Evolutionary conservation across 306 rosid species (phyloP), one percentile per base, ranked within the genome.

Genomic region (Trichosanthes cucumerina): DNA sequence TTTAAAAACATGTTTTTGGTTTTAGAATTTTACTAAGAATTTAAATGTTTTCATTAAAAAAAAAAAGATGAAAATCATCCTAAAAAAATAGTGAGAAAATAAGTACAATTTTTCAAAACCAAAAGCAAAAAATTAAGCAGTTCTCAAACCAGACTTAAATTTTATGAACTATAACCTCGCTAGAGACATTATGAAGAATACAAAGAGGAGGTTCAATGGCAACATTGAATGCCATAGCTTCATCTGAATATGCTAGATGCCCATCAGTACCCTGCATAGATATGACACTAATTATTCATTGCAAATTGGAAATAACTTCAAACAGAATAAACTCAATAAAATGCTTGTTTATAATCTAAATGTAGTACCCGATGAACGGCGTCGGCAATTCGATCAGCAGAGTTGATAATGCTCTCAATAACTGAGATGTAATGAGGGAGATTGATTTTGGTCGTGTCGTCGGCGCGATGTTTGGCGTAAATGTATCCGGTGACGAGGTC

Each of bases 381-480:
- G 0, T 71, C 57, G 2, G 57, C 49, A 1, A 71, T 71, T 23
- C 58, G 38, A 46, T 71, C 76, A 1, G 76, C 21, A 14, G 18
- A 1, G 7, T 33, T 28, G 39, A 71, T 15, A 8, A 71, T 49
- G 21, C 13, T 46, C 4, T 71, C 76, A 1, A 71, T 71, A 71
- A 44, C 58, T 2, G 76, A 24, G 21, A 71, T 44, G 58, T 71
- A 71, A 46, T 14, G 34, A 5, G 21, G 23, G 12, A 71, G 12
- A 1, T 71, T 58, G 11, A 71, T 71, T 46, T 16, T 71, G 13
- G 76, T 46, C 0, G 76, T 7, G 14, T 71, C 76, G 14, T 71
- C 76, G 7, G 46, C 38, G 1, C 76, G 76, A 71, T 71, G 76
- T 71, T 71, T 71, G n/a, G 36, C 76, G 1, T 71, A 71, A 71